These are phyloP conservation scores for Malassezia japonica DNA, from an alignment of 1,284 basidiomycete genomes.

Conservation along the genomic window DNA sequence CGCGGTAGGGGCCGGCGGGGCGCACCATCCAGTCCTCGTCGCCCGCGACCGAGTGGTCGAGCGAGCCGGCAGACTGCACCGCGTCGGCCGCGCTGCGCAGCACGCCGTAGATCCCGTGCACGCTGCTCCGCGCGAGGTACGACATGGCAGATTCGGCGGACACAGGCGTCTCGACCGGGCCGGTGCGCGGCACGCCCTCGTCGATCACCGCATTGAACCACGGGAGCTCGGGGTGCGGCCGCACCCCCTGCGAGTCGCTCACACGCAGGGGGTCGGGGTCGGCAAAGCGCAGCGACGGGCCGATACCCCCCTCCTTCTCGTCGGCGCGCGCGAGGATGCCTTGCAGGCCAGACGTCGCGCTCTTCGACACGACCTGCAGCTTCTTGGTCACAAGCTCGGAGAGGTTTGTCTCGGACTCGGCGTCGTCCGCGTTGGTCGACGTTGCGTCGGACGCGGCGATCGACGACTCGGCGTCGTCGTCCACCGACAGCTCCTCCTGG, in stretches of 20 bases:
- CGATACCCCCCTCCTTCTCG: too few species aligned
- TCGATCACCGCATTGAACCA: constrained; percentile 2
- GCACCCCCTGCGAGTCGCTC: not conserved
- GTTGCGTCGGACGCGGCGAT: constrained; percentile 9
- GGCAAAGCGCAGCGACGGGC: constrained; percentile 8
- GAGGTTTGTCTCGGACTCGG: not conserved
- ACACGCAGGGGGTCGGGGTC: not conserved
- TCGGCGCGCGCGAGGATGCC: constrained; percentile 6
- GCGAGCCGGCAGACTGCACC: constrained; percentile 5
- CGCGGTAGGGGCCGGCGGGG: constrained; percentile 27
- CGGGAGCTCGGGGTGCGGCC: constrained; percentile 3
- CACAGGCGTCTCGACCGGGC: constrained; percentile 15
- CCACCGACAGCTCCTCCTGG: not conserved
- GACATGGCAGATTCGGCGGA: too few species aligned
- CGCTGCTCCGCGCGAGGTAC: not conserved
- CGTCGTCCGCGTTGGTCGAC: not conserved
- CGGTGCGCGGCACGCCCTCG: constrained; percentile 1
- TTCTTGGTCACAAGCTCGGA: not conserved
- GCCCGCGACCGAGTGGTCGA: constrained; percentile 11
- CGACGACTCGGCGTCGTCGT: constrained; percentile 11
- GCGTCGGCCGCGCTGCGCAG: not conserved
- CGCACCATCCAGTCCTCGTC: constrained; percentile 22
- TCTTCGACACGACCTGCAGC: constrained; percentile 11
- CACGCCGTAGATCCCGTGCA: not conserved
- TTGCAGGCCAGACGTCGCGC: not conserved